Conservation (phyloP, 768 basidiomycete genomes). For the Leccinum arenicola region DNA sequence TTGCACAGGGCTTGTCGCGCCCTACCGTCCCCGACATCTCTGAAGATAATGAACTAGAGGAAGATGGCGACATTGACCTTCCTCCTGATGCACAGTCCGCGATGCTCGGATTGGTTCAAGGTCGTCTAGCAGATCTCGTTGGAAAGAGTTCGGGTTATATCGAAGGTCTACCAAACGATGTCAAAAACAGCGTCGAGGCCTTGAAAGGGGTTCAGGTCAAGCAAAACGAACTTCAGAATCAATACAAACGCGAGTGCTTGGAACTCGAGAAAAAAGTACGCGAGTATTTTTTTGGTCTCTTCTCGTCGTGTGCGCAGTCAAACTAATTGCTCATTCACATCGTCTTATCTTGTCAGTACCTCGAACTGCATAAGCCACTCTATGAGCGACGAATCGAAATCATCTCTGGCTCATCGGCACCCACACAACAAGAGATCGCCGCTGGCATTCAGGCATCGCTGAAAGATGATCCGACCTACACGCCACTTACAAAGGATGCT, state of each 20-base stretch:
- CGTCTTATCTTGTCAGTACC: conserved; percentile 47
- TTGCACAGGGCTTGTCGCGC: conserved; percentile 75
- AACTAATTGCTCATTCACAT: conserved; percentile 1
- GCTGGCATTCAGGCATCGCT: conserved; percentile 69
- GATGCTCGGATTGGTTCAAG: conserved; percentile 85
- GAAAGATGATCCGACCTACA: conserved; percentile 75
- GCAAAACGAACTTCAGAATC: conserved; percentile 86
- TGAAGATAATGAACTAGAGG: conserved; percentile 75
- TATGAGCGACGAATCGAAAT: conserved; percentile 85
- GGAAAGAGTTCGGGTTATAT: conserved; percentile 95
- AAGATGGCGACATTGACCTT: conserved; percentile 48
- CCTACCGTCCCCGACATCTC: conserved; percentile 87
- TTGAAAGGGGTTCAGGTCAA: conserved; percentile 93
- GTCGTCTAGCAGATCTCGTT: conserved; percentile 78
- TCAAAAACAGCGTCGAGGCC: conserved; percentile 84
- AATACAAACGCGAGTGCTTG: conserved; percentile 91
- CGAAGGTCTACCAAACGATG: conserved; percentile 77
- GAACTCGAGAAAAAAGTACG: conserved; percentile 94
- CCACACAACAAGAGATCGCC: conserved; percentile 79
- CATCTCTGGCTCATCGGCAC: conserved; percentile 70
- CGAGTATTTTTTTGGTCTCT: conserved; percentile 7
- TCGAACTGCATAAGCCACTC: conserved; percentile 73
- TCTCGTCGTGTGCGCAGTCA: conserved; percentile 15
- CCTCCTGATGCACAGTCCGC: conserved; percentile 52
- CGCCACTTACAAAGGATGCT: conserved; percentile 53